These are phyloP conservation scores for Citrullus mucosospermus DNA, from an alignment of 306 rosid species.

Conservation along the genomic window DNA sequence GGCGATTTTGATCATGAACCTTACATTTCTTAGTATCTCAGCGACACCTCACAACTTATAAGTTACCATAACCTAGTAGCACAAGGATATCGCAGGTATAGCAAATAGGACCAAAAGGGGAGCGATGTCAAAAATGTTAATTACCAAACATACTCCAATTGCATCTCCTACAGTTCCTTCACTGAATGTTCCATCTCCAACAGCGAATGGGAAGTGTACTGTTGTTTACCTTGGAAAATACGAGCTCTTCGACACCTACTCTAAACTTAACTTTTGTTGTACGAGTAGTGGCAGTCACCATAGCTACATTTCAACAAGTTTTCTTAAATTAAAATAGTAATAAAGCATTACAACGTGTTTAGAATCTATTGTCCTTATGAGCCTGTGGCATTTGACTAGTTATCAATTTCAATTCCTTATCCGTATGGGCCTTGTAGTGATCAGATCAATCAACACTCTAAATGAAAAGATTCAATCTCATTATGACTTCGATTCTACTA, in stretches of 20 bases:
- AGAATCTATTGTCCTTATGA: not conserved
- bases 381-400: not conserved
- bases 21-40: conserved; percentile 29
- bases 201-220: conserved; percentile 1
- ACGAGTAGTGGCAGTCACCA: not conserved
- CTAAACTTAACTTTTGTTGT: not conserved
- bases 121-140: conserved; percentile 23
- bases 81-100: conserved; percentile 22
- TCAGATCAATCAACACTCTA: not conserved
- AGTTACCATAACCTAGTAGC: conserved; percentile 18
- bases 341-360: not conserved
- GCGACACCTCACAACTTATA: conserved; percentile 14
- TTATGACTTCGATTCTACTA: not conserved
- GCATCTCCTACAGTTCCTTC: conserved; percentile 41
- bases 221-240: too few relatives aligned
- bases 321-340: not conserved
- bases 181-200: conserved; percentile 23
- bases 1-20: conserved; percentile 43
- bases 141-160: conserved; percentile 39
- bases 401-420: conserved; percentile 4
- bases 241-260: too few relatives aligned
- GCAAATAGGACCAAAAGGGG: conserved; percentile 20
- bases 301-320: not conserved
- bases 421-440: too few relatives aligned
- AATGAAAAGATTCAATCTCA: too few relatives aligned